Evolutionary conservation across 495 filamentous ascomycete species (phyloP).

Genomic region (Tetracladium setigerum): DNA sequence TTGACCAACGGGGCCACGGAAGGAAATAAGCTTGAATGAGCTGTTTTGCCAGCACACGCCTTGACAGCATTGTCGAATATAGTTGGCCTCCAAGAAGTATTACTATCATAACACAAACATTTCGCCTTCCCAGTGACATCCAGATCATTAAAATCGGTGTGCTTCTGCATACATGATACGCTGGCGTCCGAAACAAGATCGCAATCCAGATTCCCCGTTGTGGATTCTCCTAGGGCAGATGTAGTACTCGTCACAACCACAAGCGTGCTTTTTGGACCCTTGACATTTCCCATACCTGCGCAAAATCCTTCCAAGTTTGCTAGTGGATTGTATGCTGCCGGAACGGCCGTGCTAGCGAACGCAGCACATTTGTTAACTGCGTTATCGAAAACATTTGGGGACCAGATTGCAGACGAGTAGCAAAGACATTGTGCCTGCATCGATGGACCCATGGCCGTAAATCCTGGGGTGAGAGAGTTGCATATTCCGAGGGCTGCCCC

Average conservation of each 20-base stretch:
- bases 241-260: background rate
- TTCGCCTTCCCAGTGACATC: background rate
- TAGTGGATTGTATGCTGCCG: conserved; percentile 2
- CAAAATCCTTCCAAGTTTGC: conserved; percentile 14
- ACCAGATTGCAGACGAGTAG: conserved; percentile 14
- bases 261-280: background rate
- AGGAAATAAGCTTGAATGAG: background rate
- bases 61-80: conserved; percentile 5
- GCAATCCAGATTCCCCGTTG: background rate
- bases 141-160: background rate
- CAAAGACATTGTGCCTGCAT: conserved; percentile 17
- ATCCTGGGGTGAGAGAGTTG: conserved; percentile 10
- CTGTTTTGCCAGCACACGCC: background rate
- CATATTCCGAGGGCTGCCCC: conserved; percentile 14
- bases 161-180: background rate
- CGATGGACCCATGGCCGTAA: conserved; percentile 10
- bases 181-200: background rate
- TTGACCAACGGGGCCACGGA: background rate
- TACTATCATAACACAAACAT: conserved; percentile 7
- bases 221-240: background rate
- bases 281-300: conserved; percentile 7
- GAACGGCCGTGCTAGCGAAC: conserved; percentile 9
- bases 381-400: conserved; percentile 11
- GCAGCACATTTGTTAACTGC: conserved; percentile 13
- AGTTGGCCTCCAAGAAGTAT: conserved; percentile 4